Evolutionary conservation across 2,329 filamentous ascomycete species (phyloP), one percentile per base, ranked within the genome.

Genomic region (Xylariales sp.): DNA sequence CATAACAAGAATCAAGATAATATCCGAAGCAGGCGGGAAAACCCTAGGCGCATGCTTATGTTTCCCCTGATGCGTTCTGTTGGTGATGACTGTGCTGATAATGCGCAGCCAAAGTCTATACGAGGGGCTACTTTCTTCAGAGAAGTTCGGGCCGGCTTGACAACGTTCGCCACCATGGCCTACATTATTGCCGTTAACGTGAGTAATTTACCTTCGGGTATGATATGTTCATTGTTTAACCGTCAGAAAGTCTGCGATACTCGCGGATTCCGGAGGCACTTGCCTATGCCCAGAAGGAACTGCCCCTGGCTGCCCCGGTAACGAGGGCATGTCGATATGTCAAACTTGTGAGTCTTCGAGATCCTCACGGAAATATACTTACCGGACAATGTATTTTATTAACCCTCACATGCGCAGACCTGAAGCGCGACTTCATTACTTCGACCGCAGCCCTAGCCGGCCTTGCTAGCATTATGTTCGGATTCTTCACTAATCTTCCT

Each of bases 381-480:
- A 39, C 28, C 18, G 8, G 14, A 9, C 8, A 55, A 23, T 30
- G 16, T 5, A 28, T 68, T 74, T 32, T 73, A 52, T 30, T 3
- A 43, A 67, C 30, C 5, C 8, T 39, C 39, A 30, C 3, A 43
- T 30, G 5, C 41, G 1, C 62, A 84, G 89, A 84, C 52, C 79
- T 97, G 69, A 90, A 92, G 71, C 87, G 91, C 39, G 93, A 97
- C 78, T 82, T 96, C 18, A 89, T 96, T 65, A 97, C 93, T 1
- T 91, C 92, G 3, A 97, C 93, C 0, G 91, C 93, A n/a, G 92
- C 92, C 9, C 87, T 96, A 59, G 84, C 92, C 5, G 93, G 92
- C 6, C 83, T 96, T 66, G 87, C 91, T 0, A 91, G 90, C 30
- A 90, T 97, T 73, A 83, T 86, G 67, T 95, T 97, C 81, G 93